Evolutionary conservation across 805 yeast species (phyloP).

Genomic region (Henningerozyma blattae): DNA sequence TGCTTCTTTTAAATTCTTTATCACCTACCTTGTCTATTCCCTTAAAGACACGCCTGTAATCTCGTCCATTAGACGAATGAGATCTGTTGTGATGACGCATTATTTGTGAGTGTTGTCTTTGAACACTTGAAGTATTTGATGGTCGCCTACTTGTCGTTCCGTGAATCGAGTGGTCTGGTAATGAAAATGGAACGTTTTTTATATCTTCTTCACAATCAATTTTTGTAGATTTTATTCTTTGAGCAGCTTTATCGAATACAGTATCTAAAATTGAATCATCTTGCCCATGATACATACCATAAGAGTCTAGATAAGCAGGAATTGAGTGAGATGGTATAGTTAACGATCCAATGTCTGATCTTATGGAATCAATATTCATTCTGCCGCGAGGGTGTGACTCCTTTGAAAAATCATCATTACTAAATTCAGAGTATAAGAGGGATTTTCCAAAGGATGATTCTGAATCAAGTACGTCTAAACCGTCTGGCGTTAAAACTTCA

Average conservation of each 20-base stretch:
- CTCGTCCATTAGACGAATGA: not conserved
- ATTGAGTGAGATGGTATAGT: constrained; percentile 16
- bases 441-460: constrained; percentile 26
- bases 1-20: not conserved
- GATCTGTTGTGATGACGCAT: not conserved
- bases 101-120: constrained; percentile 7
- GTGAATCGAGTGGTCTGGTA: no score
- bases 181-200: constrained; percentile 1
- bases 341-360: constrained; percentile 10
- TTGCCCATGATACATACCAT: constrained; percentile 14
- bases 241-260: constrained; percentile 15
- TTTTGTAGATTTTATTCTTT: constrained; percentile 8
- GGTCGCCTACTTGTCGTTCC: constrained; percentile 8
- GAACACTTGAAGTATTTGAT: constrained; percentile 5
- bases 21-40: not conserved
- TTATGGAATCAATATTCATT: not conserved
- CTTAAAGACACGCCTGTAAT: not conserved
- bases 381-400: no score
- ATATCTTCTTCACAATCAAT: constrained; percentile 6
- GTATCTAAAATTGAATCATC: constrained; percentile 17
- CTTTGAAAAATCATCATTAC: constrained; percentile 11
- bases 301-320: constrained; percentile 13
- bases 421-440: constrained; percentile 22
- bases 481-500: not conserved
- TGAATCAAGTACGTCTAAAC: constrained; percentile 5